Base-by-base conservation (phyloP, 208 protist species). In the Wallacemonas rigidus region DNA sequence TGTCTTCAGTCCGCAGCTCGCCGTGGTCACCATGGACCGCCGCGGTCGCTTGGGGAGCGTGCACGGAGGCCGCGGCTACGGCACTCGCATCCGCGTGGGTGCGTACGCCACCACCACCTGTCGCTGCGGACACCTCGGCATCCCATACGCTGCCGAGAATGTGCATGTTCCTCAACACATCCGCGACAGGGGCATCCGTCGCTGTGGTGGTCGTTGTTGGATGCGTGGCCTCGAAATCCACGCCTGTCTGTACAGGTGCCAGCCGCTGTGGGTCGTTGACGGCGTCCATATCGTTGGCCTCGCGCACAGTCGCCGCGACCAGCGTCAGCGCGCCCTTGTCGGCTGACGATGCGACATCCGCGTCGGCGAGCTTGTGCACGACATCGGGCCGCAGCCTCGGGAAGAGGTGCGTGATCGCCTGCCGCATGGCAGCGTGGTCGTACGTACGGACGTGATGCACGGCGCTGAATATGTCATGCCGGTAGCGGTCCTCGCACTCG, bases 361-460 rank as follows among this genome's bases (percentile, higher is more conserved):
- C 82, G 40, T 74, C 82, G 12, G 87, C 83, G 6, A 92, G 77
- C 50, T 75, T 78, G 51, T 83, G 80, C 57, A 95, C 81, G 8
- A 74, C 65, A 0, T 73, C 85, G 0, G 81, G 60, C 26, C 72
- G 64, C 71, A 95, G 64, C 60, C 84, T 90, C 1, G 89, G 89
- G 56, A 95, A 94, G 14, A 95, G 60, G 35, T 81, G 77, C 7
- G 78, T 69, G 14, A 95, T 48, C 14, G 83, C 76, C 2, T 77
- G 48, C n/a, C 87, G 55, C 12, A 92, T 56, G 11, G 61, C 47
- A 2, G 75, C 76, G 44, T 88, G 81, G 61, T 76, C 74, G 74
- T 83, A 84, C 3, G 72, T 67, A 4, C 83, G 26, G 48, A 79
- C 77, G 14, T 35, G 51, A 12, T 51, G 71, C 14, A 92, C 75